Base-by-base conservation (phyloP, 768 basidiomycete species). In the Suillus lakei region DNA sequence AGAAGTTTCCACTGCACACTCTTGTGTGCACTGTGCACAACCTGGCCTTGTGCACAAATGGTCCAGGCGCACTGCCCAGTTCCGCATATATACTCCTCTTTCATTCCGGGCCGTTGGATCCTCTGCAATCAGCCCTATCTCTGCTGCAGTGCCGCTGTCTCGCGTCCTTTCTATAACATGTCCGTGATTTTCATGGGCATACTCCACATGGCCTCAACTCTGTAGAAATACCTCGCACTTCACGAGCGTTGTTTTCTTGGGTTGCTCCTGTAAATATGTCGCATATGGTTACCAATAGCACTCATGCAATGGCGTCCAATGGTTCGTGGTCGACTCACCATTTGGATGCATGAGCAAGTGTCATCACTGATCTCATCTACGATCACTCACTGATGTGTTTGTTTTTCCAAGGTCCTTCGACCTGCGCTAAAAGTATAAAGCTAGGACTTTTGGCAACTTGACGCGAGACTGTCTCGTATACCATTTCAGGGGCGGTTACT, bases 301-400 rank as follows among this genome's bases (percentile, higher is more conserved):
- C 87, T 51, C 84, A 83, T 60, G 90, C 89, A 4, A 77, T 87
- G 72, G 76, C 81, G 23, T 80, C 82, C 18, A 91, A 88, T 70
- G 91, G 90, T 71, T 80, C 72, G 5, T 74, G 75, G 55, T 82
- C 83, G 13, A 84, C 83, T 16, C 79, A 43, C 89, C 63, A 73
- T 84, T 32, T 93, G n/a, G n/a, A n/a, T n/a, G 26, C 89, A 92
- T 70, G 92, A 93, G 92, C 92, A 68, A 62, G 88, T 81, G n/a
- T 51, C 28, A 30, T 51, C 12, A 55, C 61, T 51, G 41, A 23
- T 48, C 41, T 67, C 28, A 38, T 44, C 8, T n/a, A 51, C 26
- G 5, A 50, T 50, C 26, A 18, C 28, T 53, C 28, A 30, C 51
- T 28, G 51, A 53, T 30, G 28, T 16, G 2, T 18, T 51, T n/a